phyloP scores from a whole-genome alignment of 2,329 filamentous ascomycete species.

The Lachnellula hyalina region DNA sequence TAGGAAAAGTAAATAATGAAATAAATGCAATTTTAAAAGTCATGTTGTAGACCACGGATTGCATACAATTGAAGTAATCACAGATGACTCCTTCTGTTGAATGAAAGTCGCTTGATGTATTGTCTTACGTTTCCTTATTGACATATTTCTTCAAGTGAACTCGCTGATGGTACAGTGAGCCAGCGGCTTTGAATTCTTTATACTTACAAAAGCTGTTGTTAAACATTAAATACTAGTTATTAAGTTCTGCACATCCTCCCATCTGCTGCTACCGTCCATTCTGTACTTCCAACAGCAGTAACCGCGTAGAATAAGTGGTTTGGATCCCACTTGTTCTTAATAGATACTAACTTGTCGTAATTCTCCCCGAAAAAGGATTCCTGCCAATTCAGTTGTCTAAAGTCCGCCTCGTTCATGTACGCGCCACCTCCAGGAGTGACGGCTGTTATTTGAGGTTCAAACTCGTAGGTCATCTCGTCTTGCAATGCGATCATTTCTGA shows the following conservation, averaged over 20 bases:
- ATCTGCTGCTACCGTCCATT: slow-evolving; percentile 38
- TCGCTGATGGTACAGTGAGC: too few relatives aligned
- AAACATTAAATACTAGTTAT: slow-evolving; percentile 15
- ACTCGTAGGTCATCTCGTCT: slow-evolving; percentile 30
- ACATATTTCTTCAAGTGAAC: too few relatives aligned
- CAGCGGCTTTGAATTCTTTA: too few relatives aligned
- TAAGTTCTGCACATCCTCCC: slow-evolving; percentile 38
- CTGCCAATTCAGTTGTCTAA: slow-evolving; percentile 39
- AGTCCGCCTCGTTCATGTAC: slow-evolving; percentile 50
- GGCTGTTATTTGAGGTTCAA: slow-evolving; percentile 31
- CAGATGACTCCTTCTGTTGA: too few relatives aligned
- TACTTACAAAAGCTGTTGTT: too few relatives aligned
- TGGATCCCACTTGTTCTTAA: slow-evolving; percentile 49
- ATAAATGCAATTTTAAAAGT: too few relatives aligned
- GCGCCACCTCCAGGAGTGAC: slow-evolving; percentile 39
- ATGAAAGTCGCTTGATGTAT: too few relatives aligned
- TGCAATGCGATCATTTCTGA: slow-evolving; percentile 27
- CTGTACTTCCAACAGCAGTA: slow-evolving; percentile 47
- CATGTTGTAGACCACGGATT: too few relatives aligned
- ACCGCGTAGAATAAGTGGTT: slow-evolving; percentile 41
- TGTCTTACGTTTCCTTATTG: too few relatives aligned
- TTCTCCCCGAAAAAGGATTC: slow-evolving; percentile 42
- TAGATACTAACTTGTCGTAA: slow-evolving; percentile 35
- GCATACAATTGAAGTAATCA: too few relatives aligned
- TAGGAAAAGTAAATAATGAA: too few relatives aligned